A percentile compares a stretch with the other conserved stretches of the same genome.
phyloP scores from a whole-genome alignment of 148 eudicot species.

The Vaccinium vitisidaea region DNA sequence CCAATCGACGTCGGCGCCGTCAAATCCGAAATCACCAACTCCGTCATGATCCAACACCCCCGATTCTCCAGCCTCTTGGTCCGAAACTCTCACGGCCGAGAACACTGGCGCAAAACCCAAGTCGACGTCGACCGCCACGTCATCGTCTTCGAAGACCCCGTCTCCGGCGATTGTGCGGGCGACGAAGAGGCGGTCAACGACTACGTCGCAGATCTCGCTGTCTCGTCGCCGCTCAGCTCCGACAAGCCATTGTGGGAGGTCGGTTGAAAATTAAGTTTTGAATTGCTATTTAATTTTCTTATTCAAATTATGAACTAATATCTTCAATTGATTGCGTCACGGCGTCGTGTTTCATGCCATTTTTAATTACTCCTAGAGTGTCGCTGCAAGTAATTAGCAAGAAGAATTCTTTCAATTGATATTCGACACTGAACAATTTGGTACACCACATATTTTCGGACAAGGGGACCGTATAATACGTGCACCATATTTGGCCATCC shows the following conservation, averaged over 20 bases:
- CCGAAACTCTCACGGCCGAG: conserved; percentile 32
- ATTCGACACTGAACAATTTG: too few species aligned
- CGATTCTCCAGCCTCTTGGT: conserved; percentile 71
- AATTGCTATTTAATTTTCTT: too few species aligned
- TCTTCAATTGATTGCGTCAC: too few species aligned
- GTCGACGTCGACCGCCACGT: conserved; percentile 63
- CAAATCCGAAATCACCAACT: conserved; percentile 34
- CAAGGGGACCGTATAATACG: too few species aligned
- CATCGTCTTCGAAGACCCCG: conserved; percentile 32
- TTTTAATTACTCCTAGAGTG: too few species aligned
- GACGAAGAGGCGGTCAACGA: conserved; percentile 44
- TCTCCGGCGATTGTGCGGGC: neutral
- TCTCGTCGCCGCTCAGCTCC: conserved; percentile 47
- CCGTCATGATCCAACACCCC: conserved; percentile 55
- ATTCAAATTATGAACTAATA: too few species aligned
- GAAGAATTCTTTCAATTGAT: too few species aligned
- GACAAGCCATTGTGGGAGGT: conserved; percentile 80
- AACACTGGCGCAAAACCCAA: conserved; percentile 43
- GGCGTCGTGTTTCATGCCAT: too few species aligned
- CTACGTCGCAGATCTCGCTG: conserved; percentile 53
- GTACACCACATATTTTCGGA: too few species aligned
- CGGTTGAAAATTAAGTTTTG: neutral
- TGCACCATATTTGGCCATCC: too few species aligned
- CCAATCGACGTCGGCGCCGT: conserved; percentile 43
- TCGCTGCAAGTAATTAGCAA: too few species aligned